Evolutionary conservation across 2,329 filamentous ascomycete species (phyloP).

Genomic region (Penicillium sp.): DNA sequence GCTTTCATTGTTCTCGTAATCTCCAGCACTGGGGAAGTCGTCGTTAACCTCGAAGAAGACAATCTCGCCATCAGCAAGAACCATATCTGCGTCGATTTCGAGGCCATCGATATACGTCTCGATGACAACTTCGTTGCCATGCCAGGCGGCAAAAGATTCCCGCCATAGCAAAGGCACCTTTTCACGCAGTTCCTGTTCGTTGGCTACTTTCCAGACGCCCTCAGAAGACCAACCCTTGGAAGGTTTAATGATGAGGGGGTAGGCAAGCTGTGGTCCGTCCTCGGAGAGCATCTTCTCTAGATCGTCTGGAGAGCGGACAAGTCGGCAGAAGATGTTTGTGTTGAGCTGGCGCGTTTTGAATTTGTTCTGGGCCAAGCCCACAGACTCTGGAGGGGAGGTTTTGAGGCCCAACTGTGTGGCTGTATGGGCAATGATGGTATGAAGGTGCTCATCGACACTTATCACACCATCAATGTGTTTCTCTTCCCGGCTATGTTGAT

Average conservation of each 20-base stretch:
- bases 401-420: background rate
- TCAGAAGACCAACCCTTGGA: background rate
- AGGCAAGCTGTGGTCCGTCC: background rate
- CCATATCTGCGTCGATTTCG: background rate
- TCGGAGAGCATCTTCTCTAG: background rate
- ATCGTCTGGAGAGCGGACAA: background rate
- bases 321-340: background rate
- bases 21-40: too few species aligned
- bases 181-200: background rate
- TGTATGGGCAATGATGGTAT: background rate
- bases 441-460: background rate
- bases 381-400: background rate
- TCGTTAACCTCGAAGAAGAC: too few species aligned
- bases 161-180: background rate
- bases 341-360: background rate
- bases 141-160: background rate
- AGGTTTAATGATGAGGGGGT: background rate
- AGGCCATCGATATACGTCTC: background rate
- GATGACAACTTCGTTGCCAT: background rate
- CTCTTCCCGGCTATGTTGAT: too few species aligned
- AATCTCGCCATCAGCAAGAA: background rate
- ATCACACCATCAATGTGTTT: too few species aligned
- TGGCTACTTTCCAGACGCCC: background rate
- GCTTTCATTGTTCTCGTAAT: too few species aligned
- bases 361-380: background rate